These are phyloP conservation scores for Geosmithia morbida DNA, from an alignment of 2,329 filamentous ascomycete genomes.

Conservation along the genomic window DNA sequence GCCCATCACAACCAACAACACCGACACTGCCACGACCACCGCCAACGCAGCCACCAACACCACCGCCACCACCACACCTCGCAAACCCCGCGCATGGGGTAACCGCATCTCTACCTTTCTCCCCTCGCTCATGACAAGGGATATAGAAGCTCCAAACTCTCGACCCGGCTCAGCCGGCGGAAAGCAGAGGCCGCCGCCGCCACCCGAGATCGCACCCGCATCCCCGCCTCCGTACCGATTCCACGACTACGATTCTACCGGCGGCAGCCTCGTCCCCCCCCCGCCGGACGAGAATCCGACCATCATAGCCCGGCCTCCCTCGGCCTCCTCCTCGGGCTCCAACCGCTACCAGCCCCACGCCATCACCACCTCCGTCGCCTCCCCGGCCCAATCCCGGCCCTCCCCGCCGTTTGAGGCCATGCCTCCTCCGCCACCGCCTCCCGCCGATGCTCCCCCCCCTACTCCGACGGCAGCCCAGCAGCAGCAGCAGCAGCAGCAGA, in stretches of 20 bases:
- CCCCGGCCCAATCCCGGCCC: slow-evolving; percentile 4
- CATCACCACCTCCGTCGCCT: slow-evolving; percentile 6
- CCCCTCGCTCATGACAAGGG: slow-evolving; percentile 19
- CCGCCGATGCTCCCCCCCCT: slow-evolving; percentile 14
- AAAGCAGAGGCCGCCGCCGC: slow-evolving; percentile 6
- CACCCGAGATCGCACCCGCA: slow-evolving; percentile 8
- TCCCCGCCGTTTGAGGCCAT: neutral
- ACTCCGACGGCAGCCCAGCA: slow-evolving; percentile 3
- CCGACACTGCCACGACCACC: neutral
- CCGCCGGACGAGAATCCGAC: neutral
- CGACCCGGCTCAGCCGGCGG: no score
- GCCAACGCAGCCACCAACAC: neutral
- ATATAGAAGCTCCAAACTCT: neutral
- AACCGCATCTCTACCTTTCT: slow-evolving; percentile 19
- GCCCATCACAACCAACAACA: neutral
- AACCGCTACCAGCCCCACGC: neutral
- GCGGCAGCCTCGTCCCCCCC: neutral
- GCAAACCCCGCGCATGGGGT: slow-evolving; percentile 19
- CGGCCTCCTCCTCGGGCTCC: neutral
- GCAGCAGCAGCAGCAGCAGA: slow-evolving; percentile 7
- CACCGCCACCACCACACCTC: neutral
- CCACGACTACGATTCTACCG: neutral
- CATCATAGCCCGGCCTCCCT: neutral
- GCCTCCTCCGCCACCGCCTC: slow-evolving; percentile 5
- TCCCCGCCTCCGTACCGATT: slow-evolving; percentile 3